Conservation (phyloP, 148 eudicot genomes). For the Selenicereus undatus region DNA sequence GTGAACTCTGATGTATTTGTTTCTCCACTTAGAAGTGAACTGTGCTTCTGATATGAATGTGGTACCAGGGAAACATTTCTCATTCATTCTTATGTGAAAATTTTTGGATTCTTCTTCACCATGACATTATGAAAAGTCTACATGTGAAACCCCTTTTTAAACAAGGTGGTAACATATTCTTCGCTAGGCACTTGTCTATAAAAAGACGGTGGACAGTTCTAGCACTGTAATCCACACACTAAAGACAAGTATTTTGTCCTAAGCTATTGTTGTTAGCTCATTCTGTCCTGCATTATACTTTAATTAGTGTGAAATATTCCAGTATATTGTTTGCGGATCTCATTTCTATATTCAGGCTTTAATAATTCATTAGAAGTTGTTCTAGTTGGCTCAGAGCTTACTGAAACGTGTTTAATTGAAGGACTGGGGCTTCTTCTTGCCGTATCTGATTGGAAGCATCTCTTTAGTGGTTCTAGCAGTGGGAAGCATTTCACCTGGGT, state of each 20-base stretch:
- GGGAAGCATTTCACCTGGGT: constrained; percentile 95
- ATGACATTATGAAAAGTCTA: too few relatives aligned
- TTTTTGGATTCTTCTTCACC: too few relatives aligned
- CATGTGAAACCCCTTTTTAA: too few relatives aligned
- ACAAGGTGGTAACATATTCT: too few relatives aligned
- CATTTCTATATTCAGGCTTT: neutral
- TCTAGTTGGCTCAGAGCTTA: neutral
- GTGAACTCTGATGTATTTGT: too few relatives aligned
- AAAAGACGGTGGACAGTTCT: too few relatives aligned
- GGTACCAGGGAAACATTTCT: too few relatives aligned
- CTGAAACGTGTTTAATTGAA: constrained; percentile 22
- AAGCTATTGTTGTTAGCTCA: neutral
- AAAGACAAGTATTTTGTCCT: neutral
- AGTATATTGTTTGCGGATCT: neutral
- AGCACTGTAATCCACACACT: too few relatives aligned
- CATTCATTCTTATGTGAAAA: too few relatives aligned
- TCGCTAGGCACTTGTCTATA: too few relatives aligned
- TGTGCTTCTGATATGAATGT: too few relatives aligned
- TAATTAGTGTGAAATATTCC: neutral
- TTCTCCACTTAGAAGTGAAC: too few relatives aligned
- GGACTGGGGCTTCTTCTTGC: constrained; percentile 99
- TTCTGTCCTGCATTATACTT: neutral
- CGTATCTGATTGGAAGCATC: constrained; percentile 86
- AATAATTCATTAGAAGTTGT: neutral
- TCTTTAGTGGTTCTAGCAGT: constrained; percentile 85